Evolutionary conservation across 2,329 filamentous ascomycete species (phyloP), one percentile per base, ranked within the genome.

Genomic region (Alternaria rosae): DNA sequence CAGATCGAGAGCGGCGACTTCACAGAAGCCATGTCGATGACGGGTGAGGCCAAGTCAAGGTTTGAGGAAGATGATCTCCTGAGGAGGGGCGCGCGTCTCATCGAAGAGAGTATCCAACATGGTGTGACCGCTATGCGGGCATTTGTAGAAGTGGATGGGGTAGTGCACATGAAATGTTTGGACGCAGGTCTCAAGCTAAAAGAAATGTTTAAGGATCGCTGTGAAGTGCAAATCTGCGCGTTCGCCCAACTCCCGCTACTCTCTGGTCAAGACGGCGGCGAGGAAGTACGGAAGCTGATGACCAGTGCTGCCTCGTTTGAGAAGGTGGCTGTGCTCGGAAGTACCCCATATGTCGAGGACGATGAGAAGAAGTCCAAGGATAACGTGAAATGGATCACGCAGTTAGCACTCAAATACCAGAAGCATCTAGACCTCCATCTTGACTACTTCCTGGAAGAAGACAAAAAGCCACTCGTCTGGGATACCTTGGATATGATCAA

Each of bases 211-310:
- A 72, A 76, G 11, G 80, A 83, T 20, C 77, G 81, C 8, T 86
- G 89, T 62, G 79, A 85, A 7, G 78, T 92, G 6, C 90, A 92
- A 74, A 84, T 93, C 5, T 91, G 88, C 69, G 86, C 85, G 2
- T 92, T 92, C 78, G 90, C 90, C 7, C 90, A 92, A 70, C 85
- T 92, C 56, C 87, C 89, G 2, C 80, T 92, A 6, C 89, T 90
- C 73, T 88, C 87, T 1, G 83, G 84, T 3, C 69, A 78, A 1
- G 81, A 85, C 45, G 72, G 81, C 20, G 86, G 85, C 15, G 77
- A 79, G 1, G 75, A 82, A 44, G 89, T 90, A 67, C 81, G 84
- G 35, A 64, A 67, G 6, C 67, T 89, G 9, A 82, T 90, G 66
- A 71, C 80, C 20, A 65, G 78, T 3, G 85, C 87, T 13, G 78